Percentiles rank a stretch among this genome's conserved stretches.
These are phyloP conservation scores for Saturnispora dispora DNA, from an alignment of 805 yeast genomes.

Conservation along the genomic window DNA sequence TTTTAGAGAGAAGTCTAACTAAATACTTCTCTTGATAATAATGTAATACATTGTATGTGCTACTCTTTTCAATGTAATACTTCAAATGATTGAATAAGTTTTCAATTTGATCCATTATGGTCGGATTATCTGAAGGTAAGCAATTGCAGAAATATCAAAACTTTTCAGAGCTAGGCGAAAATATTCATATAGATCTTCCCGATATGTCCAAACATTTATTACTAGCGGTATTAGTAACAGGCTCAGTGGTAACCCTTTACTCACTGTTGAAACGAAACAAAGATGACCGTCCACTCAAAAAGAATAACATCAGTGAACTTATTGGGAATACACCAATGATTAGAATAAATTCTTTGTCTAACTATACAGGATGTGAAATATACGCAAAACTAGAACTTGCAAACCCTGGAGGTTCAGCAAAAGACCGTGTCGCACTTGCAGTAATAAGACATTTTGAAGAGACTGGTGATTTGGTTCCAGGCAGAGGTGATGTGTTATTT, in stretches of 20 bases:
- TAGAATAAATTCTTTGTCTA: conserved; percentile 59
- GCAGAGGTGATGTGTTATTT: conserved; percentile 63
- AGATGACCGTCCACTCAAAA: conserved; percentile 11
- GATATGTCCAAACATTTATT: conserved; percentile 9
- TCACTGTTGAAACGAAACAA: neutral
- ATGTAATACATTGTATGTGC: conserved; percentile 1
- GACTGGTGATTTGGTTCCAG: conserved; percentile 46
- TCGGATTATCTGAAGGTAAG: too few species aligned
- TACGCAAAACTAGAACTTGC: conserved; percentile 78
- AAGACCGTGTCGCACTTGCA: conserved; percentile 86
- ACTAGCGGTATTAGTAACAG: conserved; percentile 5
- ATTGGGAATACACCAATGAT: conserved; percentile 90
- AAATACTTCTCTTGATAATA: conserved; percentile 12
- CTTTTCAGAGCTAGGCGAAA: neutral
- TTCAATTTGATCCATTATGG: neutral
- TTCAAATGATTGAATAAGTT: neutral
- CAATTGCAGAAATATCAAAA: neutral
- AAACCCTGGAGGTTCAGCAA: conserved; percentile 95
- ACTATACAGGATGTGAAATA: conserved; percentile 68
- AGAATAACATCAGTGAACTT: conserved; percentile 35
- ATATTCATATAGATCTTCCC: neutral
- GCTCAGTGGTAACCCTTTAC: conserved; percentile 7
- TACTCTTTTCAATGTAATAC: neutral
- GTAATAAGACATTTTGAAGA: conserved; percentile 64
- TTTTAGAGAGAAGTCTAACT: conserved; percentile 9